Evolutionary conservation across 768 basidiomycete genomes (phyloP).

Genomic region (Rhizopogon vulgaris): DNA sequence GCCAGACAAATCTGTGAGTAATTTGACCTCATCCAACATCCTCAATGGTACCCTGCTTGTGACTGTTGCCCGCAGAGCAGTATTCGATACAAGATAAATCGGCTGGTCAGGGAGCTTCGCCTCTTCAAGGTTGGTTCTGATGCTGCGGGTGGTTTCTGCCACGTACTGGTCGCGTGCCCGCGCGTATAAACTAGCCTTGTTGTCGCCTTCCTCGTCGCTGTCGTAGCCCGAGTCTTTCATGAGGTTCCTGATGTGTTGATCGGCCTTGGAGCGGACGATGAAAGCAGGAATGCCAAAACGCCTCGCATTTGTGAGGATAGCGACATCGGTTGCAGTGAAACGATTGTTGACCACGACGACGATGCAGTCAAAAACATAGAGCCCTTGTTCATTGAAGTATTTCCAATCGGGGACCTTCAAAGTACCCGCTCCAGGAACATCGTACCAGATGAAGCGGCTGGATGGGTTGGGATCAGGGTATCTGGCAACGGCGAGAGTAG

Average conservation of each 20-base stretch:
- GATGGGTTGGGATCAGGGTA: slow-evolving; percentile 14
- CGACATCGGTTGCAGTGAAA: slow-evolving; percentile 20
- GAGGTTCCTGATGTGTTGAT: slow-evolving; percentile 22
- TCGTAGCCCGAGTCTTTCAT: slow-evolving; percentile 21
- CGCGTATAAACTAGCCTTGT: slow-evolving; percentile 1
- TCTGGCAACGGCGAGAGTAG: slow-evolving; percentile 14
- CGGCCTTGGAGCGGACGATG: slow-evolving; percentile 31
- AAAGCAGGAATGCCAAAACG: slow-evolving; percentile 20
- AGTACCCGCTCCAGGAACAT: slow-evolving; percentile 25
- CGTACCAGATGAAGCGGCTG: slow-evolving; percentile 20
- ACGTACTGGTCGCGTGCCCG: slow-evolving; percentile 5
- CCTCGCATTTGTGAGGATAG: slow-evolving; percentile 17
- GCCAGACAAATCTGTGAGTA: slow-evolving; percentile 4
- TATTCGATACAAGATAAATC: slow-evolving; percentile 12
- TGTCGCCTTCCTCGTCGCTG: slow-evolving; percentile 7
- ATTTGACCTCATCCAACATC: slow-evolving; percentile 1
- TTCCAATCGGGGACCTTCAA: slow-evolving; percentile 17
- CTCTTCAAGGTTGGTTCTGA: slow-evolving; percentile 5
- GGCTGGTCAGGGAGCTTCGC: slow-evolving; percentile 11
- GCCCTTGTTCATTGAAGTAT: slow-evolving; percentile 24
- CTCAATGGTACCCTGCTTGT: background rate
- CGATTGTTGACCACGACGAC: slow-evolving; percentile 20
- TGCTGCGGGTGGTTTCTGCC: slow-evolving; percentile 3
- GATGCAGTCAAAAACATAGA: slow-evolving; percentile 22
- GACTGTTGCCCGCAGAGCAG: slow-evolving; percentile 3